A percentile compares a stretch with the other conserved stretches of the same genome.
phyloP scores from a whole-genome alignment of 2,329 filamentous ascomycete genomes.

The Ploettnerulaceae sp. region DNA sequence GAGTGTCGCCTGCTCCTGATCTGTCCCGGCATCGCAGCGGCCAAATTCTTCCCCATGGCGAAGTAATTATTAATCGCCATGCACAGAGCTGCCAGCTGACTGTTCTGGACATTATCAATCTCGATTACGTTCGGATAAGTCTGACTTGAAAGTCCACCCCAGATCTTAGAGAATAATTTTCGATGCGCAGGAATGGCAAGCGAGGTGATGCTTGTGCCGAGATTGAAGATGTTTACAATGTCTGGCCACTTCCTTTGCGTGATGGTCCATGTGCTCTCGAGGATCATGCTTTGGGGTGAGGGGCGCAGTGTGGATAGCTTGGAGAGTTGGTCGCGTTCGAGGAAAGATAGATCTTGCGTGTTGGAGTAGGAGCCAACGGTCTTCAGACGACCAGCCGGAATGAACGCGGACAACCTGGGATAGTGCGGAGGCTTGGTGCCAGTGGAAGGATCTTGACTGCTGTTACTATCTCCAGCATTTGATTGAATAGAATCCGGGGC shows the following conservation, averaged over 20 bases:
- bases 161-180: constrained; percentile 10
- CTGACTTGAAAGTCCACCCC: constrained; percentile 3
- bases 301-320: constrained; percentile 6
- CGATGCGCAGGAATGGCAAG: constrained; percentile 10
- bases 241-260: constrained; percentile 9
- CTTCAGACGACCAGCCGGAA: constrained; percentile 10
- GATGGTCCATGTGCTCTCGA: constrained; percentile 18
- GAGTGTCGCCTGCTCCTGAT: neutral
- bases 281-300: neutral
- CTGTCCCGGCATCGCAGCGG: neutral
- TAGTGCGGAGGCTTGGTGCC: neutral
- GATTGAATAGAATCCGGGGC: neutral
- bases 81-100: constrained; percentile 12
- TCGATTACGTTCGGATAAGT: constrained; percentile 19
- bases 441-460: neutral
- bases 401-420: constrained; percentile 14
- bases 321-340: constrained; percentile 13
- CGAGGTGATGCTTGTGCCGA: constrained; percentile 11
- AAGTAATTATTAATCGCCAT: constrained; percentile 18
- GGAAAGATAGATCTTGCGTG: constrained; percentile 5
- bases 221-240: constrained; percentile 8
- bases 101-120: constrained; percentile 17
- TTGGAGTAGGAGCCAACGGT: constrained; percentile 16
- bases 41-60: neutral
- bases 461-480: no score